phyloP scores from a whole-genome alignment of 352 stramenopile species.

The Thalassiosira mediterranea region DNA sequence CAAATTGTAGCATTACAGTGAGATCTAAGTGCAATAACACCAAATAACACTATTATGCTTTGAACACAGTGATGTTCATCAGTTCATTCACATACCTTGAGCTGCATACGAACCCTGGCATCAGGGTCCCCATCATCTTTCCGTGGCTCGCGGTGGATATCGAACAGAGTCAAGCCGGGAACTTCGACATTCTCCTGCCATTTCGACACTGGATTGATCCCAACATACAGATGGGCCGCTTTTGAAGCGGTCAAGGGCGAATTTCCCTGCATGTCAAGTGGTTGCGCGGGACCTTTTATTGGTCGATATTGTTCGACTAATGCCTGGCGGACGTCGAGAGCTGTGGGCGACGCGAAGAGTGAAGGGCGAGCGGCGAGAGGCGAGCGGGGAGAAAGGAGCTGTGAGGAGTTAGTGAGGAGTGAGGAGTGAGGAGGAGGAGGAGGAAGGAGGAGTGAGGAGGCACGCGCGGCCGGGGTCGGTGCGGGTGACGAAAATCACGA shows the following conservation, averaged over 20 bases:
- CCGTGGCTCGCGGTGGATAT: slow-evolving; percentile 88
- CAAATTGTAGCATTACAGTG: no score
- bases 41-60: no score
- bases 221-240: background rate
- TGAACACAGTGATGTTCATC: no score
- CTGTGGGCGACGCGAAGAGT: no score
- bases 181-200: slow-evolving; percentile 89
- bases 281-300: background rate
- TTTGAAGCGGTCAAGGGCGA: background rate
- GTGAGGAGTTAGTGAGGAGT: background rate
- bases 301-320: background rate
- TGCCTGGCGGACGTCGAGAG: background rate
- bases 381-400: no score
- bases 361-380: no score
- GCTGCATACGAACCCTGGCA: slow-evolving; percentile 78
- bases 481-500: no score
- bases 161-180: slow-evolving; percentile 89
- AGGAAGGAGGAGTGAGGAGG: background rate
- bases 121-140: slow-evolving; percentile 76
- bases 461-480: no score
- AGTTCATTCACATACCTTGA: no score
- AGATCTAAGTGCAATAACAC: no score
- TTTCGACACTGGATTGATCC: slow-evolving; percentile 83
- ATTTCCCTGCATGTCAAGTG: background rate
- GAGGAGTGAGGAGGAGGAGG: background rate